Evolutionary conservation across 148 eudicot species (phyloP).

Genomic region (Pharnaceum exiguum): DNA sequence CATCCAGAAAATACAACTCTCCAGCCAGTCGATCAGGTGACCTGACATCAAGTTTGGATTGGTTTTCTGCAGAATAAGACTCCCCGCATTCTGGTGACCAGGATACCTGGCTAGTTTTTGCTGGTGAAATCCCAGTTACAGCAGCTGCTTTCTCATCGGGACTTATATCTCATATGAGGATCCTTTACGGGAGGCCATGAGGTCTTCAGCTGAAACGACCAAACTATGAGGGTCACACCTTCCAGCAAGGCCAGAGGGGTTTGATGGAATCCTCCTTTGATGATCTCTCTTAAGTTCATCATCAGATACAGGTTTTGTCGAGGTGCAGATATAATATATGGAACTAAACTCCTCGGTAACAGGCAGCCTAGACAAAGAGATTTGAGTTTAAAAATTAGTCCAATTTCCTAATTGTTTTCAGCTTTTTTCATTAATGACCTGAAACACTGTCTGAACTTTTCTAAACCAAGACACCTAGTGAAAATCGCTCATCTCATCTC

Average conservation of each 20-base stretch:
- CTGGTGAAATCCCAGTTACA: conserved; percentile 65
- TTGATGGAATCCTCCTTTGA: conserved; percentile 38
- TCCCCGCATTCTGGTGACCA: conserved; percentile 96
- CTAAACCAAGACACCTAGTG: too few relatives aligned
- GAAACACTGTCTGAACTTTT: too few relatives aligned
- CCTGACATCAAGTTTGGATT: conserved; percentile 72
- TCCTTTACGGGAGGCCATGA: conserved; percentile 59
- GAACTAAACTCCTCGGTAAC: too few relatives aligned
- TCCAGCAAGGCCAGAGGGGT: conserved; percentile 41
- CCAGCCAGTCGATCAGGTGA: conserved; percentile 95
- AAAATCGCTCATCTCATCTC: too few relatives aligned
- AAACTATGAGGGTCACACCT: conserved; percentile 41
- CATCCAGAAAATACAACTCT: conserved; percentile 91
- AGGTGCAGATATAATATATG: conserved; percentile 53
- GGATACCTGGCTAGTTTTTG: conserved; percentile 78
- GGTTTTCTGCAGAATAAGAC: conserved; percentile 55
- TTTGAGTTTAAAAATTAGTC: too few relatives aligned
- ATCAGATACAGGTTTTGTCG: conserved; percentile 55
- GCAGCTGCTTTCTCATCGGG: conserved; percentile 67
- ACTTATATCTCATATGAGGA: conserved; percentile 73
- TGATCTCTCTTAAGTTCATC: conserved; percentile 40
- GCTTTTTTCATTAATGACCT: too few relatives aligned
- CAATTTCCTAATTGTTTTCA: too few relatives aligned
- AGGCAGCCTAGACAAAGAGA: too few relatives aligned
- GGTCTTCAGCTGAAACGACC: conserved; percentile 72